Conservation (phyloP, 768 basidiomycete species). For the Mycena polygramma region DNA sequence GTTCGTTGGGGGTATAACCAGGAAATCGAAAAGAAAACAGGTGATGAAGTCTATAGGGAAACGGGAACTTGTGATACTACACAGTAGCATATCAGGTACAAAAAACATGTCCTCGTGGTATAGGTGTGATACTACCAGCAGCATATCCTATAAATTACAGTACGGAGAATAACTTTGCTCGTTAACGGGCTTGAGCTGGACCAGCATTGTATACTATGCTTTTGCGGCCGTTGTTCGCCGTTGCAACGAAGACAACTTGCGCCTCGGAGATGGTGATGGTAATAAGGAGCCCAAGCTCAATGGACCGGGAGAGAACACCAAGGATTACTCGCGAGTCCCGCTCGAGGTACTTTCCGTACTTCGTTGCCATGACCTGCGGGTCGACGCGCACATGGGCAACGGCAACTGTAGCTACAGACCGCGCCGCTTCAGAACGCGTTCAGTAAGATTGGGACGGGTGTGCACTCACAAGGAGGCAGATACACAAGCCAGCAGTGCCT, state of each 20-base stretch:
- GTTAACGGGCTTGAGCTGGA: neutral
- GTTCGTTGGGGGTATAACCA: too few relatives aligned
- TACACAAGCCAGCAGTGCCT: slow-evolving; percentile 47
- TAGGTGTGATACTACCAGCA: too few relatives aligned
- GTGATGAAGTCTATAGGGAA: too few relatives aligned
- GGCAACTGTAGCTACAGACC: slow-evolving; percentile 39
- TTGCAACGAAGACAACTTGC: slow-evolving; percentile 21
- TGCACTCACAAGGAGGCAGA: slow-evolving; percentile 45
- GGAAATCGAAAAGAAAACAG: too few relatives aligned
- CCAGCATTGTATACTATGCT: slow-evolving; percentile 29
- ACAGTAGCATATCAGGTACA: too few relatives aligned
- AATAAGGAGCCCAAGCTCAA: slow-evolving; percentile 53
- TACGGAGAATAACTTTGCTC: too few relatives aligned
- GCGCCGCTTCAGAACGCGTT: neutral
- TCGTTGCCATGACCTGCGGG: slow-evolving; percentile 47
- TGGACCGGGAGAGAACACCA: slow-evolving; percentile 54
- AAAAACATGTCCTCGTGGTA: too few relatives aligned
- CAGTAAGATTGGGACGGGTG: neutral
- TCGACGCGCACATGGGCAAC: slow-evolving; percentile 55
- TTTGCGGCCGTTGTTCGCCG: slow-evolving; percentile 31
- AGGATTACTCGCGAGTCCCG: slow-evolving; percentile 51
- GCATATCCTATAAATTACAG: too few relatives aligned
- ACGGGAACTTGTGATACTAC: too few relatives aligned
- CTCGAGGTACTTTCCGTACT: slow-evolving; percentile 49
- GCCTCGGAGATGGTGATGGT: slow-evolving; percentile 41